A percentile compares a stretch with the other conserved stretches of the same genome.
Evolutionary conservation across 495 filamentous ascomycete genomes (phyloP).

Genomic region (Viridothelium virens): DNA sequence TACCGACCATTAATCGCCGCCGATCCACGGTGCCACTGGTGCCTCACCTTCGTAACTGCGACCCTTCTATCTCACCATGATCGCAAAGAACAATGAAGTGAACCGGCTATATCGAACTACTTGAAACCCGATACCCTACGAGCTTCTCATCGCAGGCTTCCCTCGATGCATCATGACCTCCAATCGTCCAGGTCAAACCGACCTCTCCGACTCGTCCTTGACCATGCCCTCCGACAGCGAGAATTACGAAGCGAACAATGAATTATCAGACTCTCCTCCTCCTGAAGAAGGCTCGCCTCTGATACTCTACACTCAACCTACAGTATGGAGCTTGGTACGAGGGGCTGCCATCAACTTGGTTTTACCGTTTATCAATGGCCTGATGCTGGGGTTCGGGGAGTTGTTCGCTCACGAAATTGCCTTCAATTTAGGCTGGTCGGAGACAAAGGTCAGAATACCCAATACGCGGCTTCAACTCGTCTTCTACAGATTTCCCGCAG

Average conservation of each 20-base stretch:
- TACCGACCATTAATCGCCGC: not conserved
- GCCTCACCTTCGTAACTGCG: not conserved
- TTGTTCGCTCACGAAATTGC: slow-evolving; percentile 92
- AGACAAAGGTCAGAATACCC: slow-evolving; percentile 65
- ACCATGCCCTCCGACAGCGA: slow-evolving; percentile 88
- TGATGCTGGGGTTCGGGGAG: slow-evolving; percentile 98
- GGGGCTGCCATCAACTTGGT: slow-evolving; percentile 92
- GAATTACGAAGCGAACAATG: slow-evolving; percentile 69
- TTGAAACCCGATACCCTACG: slow-evolving; percentile 5
- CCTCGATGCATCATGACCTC: slow-evolving; percentile 38
- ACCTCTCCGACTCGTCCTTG: slow-evolving; percentile 69
- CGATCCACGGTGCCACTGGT: too few relatives aligned
- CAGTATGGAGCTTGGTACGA: slow-evolving; percentile 71
- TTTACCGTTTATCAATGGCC: slow-evolving; percentile 90
- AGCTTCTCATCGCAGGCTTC: slow-evolving; percentile 10
- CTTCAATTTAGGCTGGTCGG: slow-evolving; percentile 84
- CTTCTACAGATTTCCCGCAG: too few relatives aligned
- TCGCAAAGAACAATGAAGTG: slow-evolving; percentile 10
- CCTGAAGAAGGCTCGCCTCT: slow-evolving; percentile 52
- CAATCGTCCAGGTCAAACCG: slow-evolving; percentile 43
- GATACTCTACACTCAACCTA: slow-evolving; percentile 83
- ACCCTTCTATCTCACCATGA: slow-evolving; percentile 10
- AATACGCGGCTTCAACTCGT: not conserved
- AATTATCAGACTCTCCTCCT: slow-evolving; percentile 49
- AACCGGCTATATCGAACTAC: not conserved